Evolutionary conservation across 1,139 yeast genomes (phyloP).

Genomic region (Suhomyces panamericanus): DNA sequence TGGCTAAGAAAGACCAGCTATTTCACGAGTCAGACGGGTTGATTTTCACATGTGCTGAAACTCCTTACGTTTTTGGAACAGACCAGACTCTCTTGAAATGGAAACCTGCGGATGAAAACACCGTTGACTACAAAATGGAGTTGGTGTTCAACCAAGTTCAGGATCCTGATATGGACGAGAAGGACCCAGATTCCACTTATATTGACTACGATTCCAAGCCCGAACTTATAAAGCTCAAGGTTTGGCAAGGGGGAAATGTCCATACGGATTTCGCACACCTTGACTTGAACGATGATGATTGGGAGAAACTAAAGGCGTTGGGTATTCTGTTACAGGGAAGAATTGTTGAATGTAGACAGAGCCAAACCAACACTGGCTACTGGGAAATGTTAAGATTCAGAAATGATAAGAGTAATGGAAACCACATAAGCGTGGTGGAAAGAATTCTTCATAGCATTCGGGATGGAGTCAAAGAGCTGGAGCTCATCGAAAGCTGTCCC

Average conservation of each 20-base stretch:
- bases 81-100: slow-evolving; percentile 83
- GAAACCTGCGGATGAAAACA: slow-evolving; percentile 96
- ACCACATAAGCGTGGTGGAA: slow-evolving; percentile 75
- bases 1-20: slow-evolving; percentile 66
- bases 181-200: slow-evolving; percentile 74
- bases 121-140: slow-evolving; percentile 80
- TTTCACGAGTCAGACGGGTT: slow-evolving; percentile 94
- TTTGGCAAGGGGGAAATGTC: slow-evolving; percentile 74
- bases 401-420: slow-evolving; percentile 89
- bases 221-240: slow-evolving; percentile 53
- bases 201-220: slow-evolving; percentile 84
- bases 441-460: slow-evolving; percentile 81
- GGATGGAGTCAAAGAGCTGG: slow-evolving; percentile 83
- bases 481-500: slow-evolving; percentile 52
- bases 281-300: slow-evolving; percentile 66
- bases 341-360: slow-evolving; percentile 77
- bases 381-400: slow-evolving; percentile 91
- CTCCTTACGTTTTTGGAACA: slow-evolving; percentile 87
- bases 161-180: slow-evolving; percentile 69
- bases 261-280: slow-evolving; percentile 71
- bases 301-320: slow-evolving; percentile 71
- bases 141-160: slow-evolving; percentile 64
- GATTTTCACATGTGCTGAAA: slow-evolving; percentile 86
- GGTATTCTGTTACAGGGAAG: slow-evolving; percentile 89
- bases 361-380: slow-evolving; percentile 49